Percentiles rank a stretch among this genome's conserved stretches.
Conservation (phyloP, 805 yeast species). For the Yarrowia divulgata region DNA sequence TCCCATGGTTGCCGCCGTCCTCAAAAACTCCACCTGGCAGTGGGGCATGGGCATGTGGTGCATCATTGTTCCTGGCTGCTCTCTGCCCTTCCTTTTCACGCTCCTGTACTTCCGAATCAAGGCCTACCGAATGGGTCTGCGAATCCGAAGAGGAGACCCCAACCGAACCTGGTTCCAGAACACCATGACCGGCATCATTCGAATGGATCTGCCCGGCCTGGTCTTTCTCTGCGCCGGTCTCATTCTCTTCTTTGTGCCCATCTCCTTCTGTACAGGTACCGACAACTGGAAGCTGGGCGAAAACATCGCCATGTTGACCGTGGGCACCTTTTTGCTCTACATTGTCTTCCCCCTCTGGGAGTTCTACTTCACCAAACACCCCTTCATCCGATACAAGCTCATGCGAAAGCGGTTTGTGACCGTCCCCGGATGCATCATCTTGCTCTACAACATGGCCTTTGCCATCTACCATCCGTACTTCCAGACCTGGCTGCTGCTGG, state of each 20-base stretch:
- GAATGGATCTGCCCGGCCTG: constrained; percentile 30
- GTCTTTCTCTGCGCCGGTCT: constrained; percentile 16
- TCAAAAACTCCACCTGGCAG: constrained; percentile 56
- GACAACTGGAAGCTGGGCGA: constrained; percentile 31
- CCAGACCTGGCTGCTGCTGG: constrained; percentile 17
- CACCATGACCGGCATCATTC: neutral
- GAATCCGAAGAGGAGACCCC: constrained; percentile 41
- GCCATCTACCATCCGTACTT: constrained; percentile 33
- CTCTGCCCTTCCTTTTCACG: constrained; percentile 44
- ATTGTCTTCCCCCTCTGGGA: constrained; percentile 17
- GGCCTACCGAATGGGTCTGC: constrained; percentile 39
- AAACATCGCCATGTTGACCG: constrained; percentile 33
- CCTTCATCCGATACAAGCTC: constrained; percentile 32
- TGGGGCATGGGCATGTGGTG: constrained; percentile 62
- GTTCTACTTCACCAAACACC: constrained; percentile 18
- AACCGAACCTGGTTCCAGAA: constrained; percentile 12
- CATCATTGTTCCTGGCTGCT: constrained; percentile 55
- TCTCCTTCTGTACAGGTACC: constrained; percentile 26
- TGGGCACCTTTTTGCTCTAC: constrained; percentile 11
- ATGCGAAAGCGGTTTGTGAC: neutral
- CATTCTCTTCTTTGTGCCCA: constrained; percentile 29
- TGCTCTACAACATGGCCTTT: constrained; percentile 31
- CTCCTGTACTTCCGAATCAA: constrained; percentile 42
- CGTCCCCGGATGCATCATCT: constrained; percentile 16
- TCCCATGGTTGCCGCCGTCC: constrained; percentile 44